Evolutionary conservation across 2,329 filamentous ascomycete species (phyloP), one percentile per base, ranked within the genome.

Genomic region (Cercospora citrullina): DNA sequence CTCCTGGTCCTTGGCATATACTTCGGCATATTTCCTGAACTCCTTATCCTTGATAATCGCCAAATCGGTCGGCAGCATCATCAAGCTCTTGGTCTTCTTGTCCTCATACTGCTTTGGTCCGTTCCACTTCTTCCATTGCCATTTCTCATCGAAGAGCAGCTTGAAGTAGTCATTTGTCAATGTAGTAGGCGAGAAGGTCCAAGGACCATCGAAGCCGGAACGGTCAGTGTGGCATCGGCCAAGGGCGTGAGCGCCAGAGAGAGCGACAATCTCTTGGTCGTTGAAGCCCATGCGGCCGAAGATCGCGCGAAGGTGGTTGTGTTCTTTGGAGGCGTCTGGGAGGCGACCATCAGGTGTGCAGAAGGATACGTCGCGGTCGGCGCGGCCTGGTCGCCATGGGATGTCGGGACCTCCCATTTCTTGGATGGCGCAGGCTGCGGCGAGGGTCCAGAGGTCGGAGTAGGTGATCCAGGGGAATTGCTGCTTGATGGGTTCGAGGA

Each of bases 231-330:
- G 95, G 84, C 91, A 96, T 73, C 94, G 92, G 71, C 94, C 94
- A 42, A 97, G 87, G 63, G 92, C 91, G 83, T 97, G 93, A 60
- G 91, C 93, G 74, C 93, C 93, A 26, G 86, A 86, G 63, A 98
- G 87, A 31, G 94, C 95, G 57, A 97, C 94, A 78, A 98, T 98
- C 82, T 97, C 94, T 77, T 91, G 91, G 83, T 99, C 94, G 81
- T 95, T 91, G 87, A 97, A 98, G 74, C 94, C 94, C 94, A 98
- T 98, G 79, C 94, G 93, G 81, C 89, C 88, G 83, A 98, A 99
- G 84, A 98, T 94, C 83, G 88, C 87, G 77, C 95, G 91, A 75
- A 98, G 87, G 83, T 98, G 94, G 78, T 89, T 87, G 70, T 89
- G 84, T 69, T 87, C 90, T 86, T 97, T 88, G 75, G 88, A 80